Evolutionary conservation across 257 asterid genomes (phyloP).

Genomic region (Perilla frutescens): DNA sequence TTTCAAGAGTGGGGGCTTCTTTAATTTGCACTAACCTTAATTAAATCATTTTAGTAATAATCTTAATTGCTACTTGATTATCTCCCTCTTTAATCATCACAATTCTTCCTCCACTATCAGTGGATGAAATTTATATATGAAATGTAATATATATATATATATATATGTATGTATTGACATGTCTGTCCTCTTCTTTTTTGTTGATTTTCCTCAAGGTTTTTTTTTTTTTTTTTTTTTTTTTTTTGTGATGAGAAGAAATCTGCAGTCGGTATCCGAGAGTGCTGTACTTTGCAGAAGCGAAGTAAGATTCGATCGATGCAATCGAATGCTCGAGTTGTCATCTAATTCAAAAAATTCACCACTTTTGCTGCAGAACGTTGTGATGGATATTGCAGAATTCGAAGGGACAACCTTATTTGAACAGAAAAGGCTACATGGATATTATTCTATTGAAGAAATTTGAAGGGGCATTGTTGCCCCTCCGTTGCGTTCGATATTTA

Average conservation of each 20-base stretch:
- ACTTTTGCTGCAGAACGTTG: neutral
- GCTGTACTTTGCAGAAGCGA: neutral
- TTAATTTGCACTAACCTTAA: slow-evolving; percentile 3
- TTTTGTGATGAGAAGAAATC: neutral
- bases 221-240: no score
- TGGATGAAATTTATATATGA: slow-evolving; percentile 18
- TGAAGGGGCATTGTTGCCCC: neutral
- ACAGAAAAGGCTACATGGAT: slow-evolving; percentile 1
- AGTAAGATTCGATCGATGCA: neutral
- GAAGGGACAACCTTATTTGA: slow-evolving; percentile 26
- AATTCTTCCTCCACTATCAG: slow-evolving; percentile 29
- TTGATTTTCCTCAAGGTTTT: no score
- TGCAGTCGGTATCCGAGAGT: neutral
- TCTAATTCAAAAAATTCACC: neutral
- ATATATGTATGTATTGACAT: neutral
- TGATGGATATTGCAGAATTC: slow-evolving; percentile 10
- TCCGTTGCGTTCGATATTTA: neutral
- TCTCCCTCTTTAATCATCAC: slow-evolving; percentile 21
- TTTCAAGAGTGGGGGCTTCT: slow-evolving; percentile 28
- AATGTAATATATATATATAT: neutral
- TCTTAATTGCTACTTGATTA: neutral
- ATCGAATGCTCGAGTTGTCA: neutral
- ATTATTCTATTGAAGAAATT: neutral
- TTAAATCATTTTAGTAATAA: neutral
- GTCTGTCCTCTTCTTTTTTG: no score